These are phyloP conservation scores for Lyophyllum decastes DNA, from an alignment of 768 basidiomycete genomes.

Conservation along the genomic window DNA sequence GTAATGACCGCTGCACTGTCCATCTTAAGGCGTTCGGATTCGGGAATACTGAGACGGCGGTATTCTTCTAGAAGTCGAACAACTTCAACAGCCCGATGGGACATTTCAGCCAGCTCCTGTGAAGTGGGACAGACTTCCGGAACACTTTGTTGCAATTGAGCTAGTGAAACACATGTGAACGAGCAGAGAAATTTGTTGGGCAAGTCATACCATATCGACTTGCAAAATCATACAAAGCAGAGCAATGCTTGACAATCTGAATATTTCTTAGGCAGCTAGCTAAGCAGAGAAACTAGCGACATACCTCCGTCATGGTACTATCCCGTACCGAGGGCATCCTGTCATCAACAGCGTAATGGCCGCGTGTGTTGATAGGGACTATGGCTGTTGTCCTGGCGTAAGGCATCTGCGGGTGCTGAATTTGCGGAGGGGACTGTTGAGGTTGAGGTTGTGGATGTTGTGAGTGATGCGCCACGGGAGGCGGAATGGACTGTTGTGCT, in stretches of 20 bases:
- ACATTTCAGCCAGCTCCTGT: constrained; percentile 70
- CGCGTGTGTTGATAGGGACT: constrained; percentile 45
- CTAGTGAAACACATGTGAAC: constrained; percentile 24
- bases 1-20: constrained; percentile 28
- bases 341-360: constrained; percentile 33
- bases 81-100: constrained; percentile 62
- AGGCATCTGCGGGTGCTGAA: constrained; percentile 26
- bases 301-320: constrained; percentile 46
- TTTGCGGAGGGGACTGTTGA: constrained; percentile 20
- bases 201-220: constrained; percentile 58
- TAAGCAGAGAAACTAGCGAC: constrained; percentile 6
- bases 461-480: constrained; percentile 15
- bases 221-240: constrained; percentile 62
- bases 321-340: constrained; percentile 35
- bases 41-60: constrained; percentile 42
- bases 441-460: constrained; percentile 14
- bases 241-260: constrained; percentile 67
- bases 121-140: constrained; percentile 53
- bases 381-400: constrained; percentile 42
- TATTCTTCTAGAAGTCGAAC: constrained; percentile 69
- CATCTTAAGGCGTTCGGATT: constrained; percentile 34
- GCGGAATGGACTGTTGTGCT: constrained; percentile 18
- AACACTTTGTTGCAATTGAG: constrained; percentile 43
- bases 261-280: constrained; percentile 7
- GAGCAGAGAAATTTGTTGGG: constrained; percentile 1